These are phyloP conservation scores for Fusarium decemcellulare DNA, from an alignment of 2,329 filamentous ascomycete genomes.

Conservation along the genomic window DNA sequence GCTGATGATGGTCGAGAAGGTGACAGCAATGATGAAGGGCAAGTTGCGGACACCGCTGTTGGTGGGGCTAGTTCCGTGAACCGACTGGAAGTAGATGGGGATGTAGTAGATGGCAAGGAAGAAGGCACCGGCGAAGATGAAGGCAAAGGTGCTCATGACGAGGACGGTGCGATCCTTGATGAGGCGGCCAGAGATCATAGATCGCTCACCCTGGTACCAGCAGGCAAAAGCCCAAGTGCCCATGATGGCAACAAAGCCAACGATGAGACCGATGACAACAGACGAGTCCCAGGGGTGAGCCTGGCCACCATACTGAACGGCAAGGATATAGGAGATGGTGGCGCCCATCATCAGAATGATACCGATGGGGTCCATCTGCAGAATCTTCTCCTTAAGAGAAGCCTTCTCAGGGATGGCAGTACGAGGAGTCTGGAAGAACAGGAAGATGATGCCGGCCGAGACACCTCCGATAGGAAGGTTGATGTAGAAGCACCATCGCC, in stretches of 20 bases:
- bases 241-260: constrained; percentile 54
- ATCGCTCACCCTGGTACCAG: constrained; percentile 59
- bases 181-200: constrained; percentile 59
- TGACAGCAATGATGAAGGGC: constrained; percentile 61
- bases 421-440: constrained; percentile 60
- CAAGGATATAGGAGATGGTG: constrained; percentile 60
- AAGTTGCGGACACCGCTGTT: constrained; percentile 60
- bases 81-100: constrained; percentile 62
- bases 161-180: constrained; percentile 56
- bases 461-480: constrained; percentile 55
- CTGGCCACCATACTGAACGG: constrained; percentile 64
- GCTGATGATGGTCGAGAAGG: constrained; percentile 56
- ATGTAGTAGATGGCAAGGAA: constrained; percentile 63
- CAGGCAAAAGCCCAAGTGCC: constrained; percentile 55
- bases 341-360: constrained; percentile 60
- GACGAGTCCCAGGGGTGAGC: constrained; percentile 59
- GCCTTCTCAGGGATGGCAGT: constrained; percentile 55
- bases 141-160: constrained; percentile 56
- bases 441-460: constrained; percentile 53
- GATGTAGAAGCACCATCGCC: constrained; percentile 60
- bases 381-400: constrained; percentile 59
- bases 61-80: constrained; percentile 58
- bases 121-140: constrained; percentile 60
- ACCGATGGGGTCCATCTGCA: constrained; percentile 64
- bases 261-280: constrained; percentile 59